These are phyloP conservation scores for Fonsecaea nubica DNA, from an alignment of 2,329 filamentous ascomycete genomes.

Conservation along the genomic window DNA sequence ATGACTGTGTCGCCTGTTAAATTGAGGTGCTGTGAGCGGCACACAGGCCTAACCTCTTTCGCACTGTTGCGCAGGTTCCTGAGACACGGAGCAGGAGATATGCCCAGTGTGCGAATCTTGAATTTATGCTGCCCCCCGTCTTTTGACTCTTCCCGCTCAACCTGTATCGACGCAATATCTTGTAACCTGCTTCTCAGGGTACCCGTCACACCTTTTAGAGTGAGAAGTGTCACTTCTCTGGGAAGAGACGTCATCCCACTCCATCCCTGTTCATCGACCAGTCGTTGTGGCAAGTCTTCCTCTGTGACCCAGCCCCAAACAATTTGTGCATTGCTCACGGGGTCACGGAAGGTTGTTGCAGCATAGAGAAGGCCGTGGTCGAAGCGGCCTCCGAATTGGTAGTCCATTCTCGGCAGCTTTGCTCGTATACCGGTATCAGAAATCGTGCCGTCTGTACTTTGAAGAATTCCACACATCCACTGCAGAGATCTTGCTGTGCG, in stretches of 20 bases:
- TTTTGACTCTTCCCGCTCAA: slow-evolving; percentile 20
- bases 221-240: slow-evolving; percentile 52
- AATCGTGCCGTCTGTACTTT: slow-evolving; percentile 4
- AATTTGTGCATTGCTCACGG: slow-evolving; percentile 49
- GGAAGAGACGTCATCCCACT: slow-evolving; percentile 58
- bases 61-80: not conserved
- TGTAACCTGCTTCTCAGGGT: slow-evolving; percentile 48
- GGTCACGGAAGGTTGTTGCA: slow-evolving; percentile 58
- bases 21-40: slow-evolving; percentile 38
- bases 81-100: not conserved
- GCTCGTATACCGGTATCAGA: slow-evolving; percentile 6
- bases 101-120: slow-evolving; percentile 54
- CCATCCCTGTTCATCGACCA: slow-evolving; percentile 57
- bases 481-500: slow-evolving; percentile 45
- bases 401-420: slow-evolving; percentile 42
- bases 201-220: slow-evolving; percentile 47
- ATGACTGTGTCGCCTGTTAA: slow-evolving; percentile 20
- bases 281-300: slow-evolving; percentile 55
- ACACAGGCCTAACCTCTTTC: slow-evolving; percentile 33
- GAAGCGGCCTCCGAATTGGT: slow-evolving; percentile 54
- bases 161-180: slow-evolving; percentile 53
- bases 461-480: slow-evolving; percentile 53
- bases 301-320: slow-evolving; percentile 61
- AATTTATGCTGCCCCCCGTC: slow-evolving; percentile 39
- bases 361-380: slow-evolving; percentile 60